Evolutionary conservation across 495 filamentous ascomycete species (phyloP).

Genomic region (Tuber borchii): DNA sequence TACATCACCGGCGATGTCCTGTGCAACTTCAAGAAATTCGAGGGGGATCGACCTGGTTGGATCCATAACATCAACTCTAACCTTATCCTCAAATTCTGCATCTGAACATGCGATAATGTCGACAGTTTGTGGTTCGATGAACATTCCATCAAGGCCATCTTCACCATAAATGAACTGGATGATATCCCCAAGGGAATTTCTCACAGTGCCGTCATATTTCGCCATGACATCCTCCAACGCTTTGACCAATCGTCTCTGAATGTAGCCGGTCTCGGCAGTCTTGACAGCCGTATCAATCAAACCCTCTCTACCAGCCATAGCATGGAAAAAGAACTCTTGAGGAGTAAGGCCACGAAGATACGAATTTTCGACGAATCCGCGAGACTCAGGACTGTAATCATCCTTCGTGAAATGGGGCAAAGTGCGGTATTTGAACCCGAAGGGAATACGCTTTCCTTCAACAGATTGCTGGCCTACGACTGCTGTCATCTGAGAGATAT

Average conservation of each 20-base stretch:
- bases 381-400: conserved; percentile 92
- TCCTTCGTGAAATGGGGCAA: conserved; percentile 98
- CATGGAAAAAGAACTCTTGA: conserved; percentile 98
- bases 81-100: conserved; percentile 65
- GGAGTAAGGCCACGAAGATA: conserved; percentile 94
- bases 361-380: conserved; percentile 98
- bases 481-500: conserved; percentile 98
- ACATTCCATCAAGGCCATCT: conserved; percentile 83
- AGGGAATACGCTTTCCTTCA: conserved; percentile 97
- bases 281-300: conserved; percentile 99
- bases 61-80: conserved; percentile 93
- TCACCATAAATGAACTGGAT: conserved; percentile 98
- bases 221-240: conserved; percentile 95
- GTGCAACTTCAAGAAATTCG: conserved; percentile 75
- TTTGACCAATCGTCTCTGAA: conserved; percentile 96
- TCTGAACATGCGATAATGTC: conserved; percentile 74
- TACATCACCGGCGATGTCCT: conserved; percentile 78
- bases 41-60: conserved; percentile 54
- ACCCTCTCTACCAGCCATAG: conserved; percentile 99
- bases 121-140: conserved; percentile 85
- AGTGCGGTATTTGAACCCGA: conserved; percentile 97
- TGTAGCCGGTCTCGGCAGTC: conserved; percentile 98
- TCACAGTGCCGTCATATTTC: conserved; percentile 94
- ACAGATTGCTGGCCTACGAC: conserved; percentile 95
- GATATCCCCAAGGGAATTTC: conserved; percentile 93